Conservation (phyloP, 2,329 filamentous ascomycete genomes). For the Pyrenophora tritici-repentis region DNA sequence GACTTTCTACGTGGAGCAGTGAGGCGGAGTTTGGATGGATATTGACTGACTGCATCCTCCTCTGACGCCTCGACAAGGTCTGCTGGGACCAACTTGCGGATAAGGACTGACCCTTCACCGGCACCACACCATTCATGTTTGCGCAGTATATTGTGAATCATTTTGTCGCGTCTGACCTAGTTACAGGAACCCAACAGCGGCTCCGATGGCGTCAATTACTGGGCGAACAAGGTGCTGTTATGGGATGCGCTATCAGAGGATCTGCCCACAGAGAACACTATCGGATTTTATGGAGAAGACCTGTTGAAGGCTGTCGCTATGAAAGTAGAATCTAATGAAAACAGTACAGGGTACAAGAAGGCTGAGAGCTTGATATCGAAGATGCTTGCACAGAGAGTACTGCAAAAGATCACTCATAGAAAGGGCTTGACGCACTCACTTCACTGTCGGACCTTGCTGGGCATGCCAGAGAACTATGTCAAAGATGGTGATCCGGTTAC, state of each 20-base stretch:
- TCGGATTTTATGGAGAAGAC: conserved; percentile 34
- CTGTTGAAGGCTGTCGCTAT: conserved; percentile 34
- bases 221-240: conserved; percentile 31
- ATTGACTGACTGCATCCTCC: conserved; percentile 49
- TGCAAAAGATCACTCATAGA: conserved; percentile 48
- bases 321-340: conserved; percentile 26
- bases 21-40: conserved; percentile 52
- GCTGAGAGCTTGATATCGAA: conserved; percentile 37
- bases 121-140: conserved; percentile 37
- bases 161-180: conserved; percentile 48
- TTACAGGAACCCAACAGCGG: conserved; percentile 39
- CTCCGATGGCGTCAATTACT: conserved; percentile 41
- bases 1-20: conserved; percentile 55
- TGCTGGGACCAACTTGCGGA: conserved; percentile 49
- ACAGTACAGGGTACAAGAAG: conserved; percentile 33
- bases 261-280: conserved; percentile 29
- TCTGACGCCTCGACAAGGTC: conserved; percentile 46
- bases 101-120: conserved; percentile 42
- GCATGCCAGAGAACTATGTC: conserved; percentile 39
- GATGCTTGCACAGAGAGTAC: conserved; percentile 36
- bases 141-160: conserved; percentile 46
- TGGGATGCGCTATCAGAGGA: conserved; percentile 33
- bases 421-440: conserved; percentile 32
- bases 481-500: conserved; percentile 41
- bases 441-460: conserved; percentile 37